phyloP scores from a whole-genome alignment of 2,329 filamentous ascomycete species.

The Ophiocordyceps australis region DNA sequence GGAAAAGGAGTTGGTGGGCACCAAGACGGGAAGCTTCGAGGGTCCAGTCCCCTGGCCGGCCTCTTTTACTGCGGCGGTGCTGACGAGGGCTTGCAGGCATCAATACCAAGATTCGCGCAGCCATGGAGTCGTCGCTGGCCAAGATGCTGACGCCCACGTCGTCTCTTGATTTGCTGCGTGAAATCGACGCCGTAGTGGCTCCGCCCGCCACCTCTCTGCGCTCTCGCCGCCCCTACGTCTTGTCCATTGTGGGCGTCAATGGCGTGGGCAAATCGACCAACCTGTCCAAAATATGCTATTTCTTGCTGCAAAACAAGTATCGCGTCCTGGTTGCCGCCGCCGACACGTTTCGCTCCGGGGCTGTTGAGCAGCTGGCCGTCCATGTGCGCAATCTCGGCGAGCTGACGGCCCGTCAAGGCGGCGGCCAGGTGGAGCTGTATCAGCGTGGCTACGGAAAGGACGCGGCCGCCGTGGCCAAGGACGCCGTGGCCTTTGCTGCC shows the following conservation, averaged over 20 bases:
- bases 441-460: slow-evolving; percentile 98
- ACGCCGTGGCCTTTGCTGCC: slow-evolving; percentile 68
- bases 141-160: slow-evolving; percentile 94
- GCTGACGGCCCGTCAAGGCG: slow-evolving; percentile 65
- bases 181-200: slow-evolving; percentile 65
- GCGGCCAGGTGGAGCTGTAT: slow-evolving; percentile 77
- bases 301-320: slow-evolving; percentile 93
- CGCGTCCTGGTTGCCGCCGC: slow-evolving; percentile 85
- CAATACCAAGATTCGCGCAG: slow-evolving; percentile 63
- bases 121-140: slow-evolving; percentile 81
- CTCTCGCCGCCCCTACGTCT: slow-evolving; percentile 71
- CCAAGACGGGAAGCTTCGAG: slow-evolving; percentile 86
- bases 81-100: slow-evolving; percentile 35
- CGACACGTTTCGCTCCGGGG: slow-evolving; percentile 92
- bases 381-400: slow-evolving; percentile 90
- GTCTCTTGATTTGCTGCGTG: slow-evolving; percentile 82
- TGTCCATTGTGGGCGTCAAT: slow-evolving; percentile 96
- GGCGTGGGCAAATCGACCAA: slow-evolving; percentile 98
- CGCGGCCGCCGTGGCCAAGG: slow-evolving; percentile 84
- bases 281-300: slow-evolving; percentile 94
- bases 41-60: slow-evolving; percentile 21
- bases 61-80: too few species aligned
- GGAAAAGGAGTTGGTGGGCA: slow-evolving; percentile 72
- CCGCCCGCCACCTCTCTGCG: slow-evolving; percentile 45
- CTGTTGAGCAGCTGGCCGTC: slow-evolving; percentile 90